Evolutionary conservation across 768 basidiomycete species (phyloP).

Genomic region (Suillus clintonianus): DNA sequence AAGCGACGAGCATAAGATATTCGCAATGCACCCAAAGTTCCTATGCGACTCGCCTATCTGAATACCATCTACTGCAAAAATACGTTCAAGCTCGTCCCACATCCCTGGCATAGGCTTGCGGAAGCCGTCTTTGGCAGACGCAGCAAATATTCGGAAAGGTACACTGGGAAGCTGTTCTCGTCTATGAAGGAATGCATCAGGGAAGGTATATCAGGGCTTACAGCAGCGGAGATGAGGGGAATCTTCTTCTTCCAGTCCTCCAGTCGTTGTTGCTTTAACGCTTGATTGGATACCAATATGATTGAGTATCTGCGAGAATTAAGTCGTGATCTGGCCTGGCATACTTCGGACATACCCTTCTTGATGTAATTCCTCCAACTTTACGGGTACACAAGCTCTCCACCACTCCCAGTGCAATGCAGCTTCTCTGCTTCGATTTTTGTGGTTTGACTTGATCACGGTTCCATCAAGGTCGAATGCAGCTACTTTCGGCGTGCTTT

Average conservation of each 20-base stretch:
- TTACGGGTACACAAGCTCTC: slow-evolving; percentile 60
- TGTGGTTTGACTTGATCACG: slow-evolving; percentile 56
- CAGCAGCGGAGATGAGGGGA: slow-evolving; percentile 61
- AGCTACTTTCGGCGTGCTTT: slow-evolving; percentile 59
- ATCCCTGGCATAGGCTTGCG: slow-evolving; percentile 90
- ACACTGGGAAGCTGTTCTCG: slow-evolving; percentile 60
- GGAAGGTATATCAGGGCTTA: slow-evolving; percentile 31
- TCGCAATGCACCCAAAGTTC: neutral
- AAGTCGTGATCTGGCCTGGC: neutral
- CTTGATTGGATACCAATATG: slow-evolving; percentile 84
- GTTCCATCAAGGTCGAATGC: slow-evolving; percentile 90
- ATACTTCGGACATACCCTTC: slow-evolving; percentile 51
- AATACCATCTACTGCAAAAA: slow-evolving; percentile 58
- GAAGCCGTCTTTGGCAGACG: slow-evolving; percentile 70
- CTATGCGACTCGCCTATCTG: slow-evolving; percentile 56
- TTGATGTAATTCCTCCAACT: slow-evolving; percentile 58
- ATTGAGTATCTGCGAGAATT: slow-evolving; percentile 55
- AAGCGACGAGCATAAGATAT: neutral
- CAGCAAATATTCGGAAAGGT: slow-evolving; percentile 80
- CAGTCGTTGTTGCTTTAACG: slow-evolving; percentile 46
- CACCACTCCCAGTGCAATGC: slow-evolving; percentile 64
- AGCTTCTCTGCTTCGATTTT: slow-evolving; percentile 35
- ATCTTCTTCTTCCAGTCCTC: slow-evolving; percentile 81
- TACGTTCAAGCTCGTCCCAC: slow-evolving; percentile 70
- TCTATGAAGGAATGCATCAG: neutral